phyloP scores from a whole-genome alignment of 2,329 filamentous ascomycete species.

The Fusarium sambucinum region DNA sequence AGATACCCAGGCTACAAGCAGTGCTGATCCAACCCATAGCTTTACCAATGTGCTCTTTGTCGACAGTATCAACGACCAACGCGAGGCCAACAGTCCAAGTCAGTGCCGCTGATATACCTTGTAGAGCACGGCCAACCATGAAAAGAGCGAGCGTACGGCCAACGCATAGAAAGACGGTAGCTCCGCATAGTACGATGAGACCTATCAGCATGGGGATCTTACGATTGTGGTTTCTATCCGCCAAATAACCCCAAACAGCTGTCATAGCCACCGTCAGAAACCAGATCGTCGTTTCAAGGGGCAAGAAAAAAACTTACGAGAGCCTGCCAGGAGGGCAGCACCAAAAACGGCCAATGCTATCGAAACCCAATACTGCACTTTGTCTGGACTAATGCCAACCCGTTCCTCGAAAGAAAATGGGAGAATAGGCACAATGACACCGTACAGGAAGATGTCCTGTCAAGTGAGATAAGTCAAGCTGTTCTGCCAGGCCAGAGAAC shows the following conservation, averaged over 20 bases:
- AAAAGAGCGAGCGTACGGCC: slow-evolving; percentile 50
- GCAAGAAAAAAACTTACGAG: slow-evolving; percentile 45
- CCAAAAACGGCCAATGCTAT: slow-evolving; percentile 53
- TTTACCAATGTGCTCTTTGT: slow-evolving; percentile 49
- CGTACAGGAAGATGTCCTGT: slow-evolving; percentile 54
- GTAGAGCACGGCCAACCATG: slow-evolving; percentile 50
- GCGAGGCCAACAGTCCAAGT: slow-evolving; percentile 55
- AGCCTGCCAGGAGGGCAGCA: slow-evolving; percentile 48
- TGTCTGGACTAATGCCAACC: slow-evolving; percentile 42
- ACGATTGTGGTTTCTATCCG: slow-evolving; percentile 52
- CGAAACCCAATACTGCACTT: slow-evolving; percentile 54
- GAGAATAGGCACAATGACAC: slow-evolving; percentile 52
- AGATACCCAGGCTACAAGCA: slow-evolving; percentile 50
- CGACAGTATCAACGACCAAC: slow-evolving; percentile 53
- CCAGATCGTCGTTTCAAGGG: not conserved
- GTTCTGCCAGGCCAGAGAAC: not conserved
- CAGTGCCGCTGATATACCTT: slow-evolving; percentile 52
- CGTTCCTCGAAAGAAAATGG: slow-evolving; percentile 50
- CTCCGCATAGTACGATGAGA: slow-evolving; percentile 47
- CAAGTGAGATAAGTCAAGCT: slow-evolving; percentile 3
- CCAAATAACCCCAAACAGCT: slow-evolving; percentile 55
- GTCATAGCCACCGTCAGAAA: slow-evolving; percentile 8
- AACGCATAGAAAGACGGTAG: slow-evolving; percentile 51
- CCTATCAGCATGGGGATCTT: slow-evolving; percentile 52
- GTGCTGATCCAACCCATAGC: slow-evolving; percentile 53